Evolutionary conservation across 306 rosid genomes (phyloP).

Genomic region (Rosa persica): DNA sequence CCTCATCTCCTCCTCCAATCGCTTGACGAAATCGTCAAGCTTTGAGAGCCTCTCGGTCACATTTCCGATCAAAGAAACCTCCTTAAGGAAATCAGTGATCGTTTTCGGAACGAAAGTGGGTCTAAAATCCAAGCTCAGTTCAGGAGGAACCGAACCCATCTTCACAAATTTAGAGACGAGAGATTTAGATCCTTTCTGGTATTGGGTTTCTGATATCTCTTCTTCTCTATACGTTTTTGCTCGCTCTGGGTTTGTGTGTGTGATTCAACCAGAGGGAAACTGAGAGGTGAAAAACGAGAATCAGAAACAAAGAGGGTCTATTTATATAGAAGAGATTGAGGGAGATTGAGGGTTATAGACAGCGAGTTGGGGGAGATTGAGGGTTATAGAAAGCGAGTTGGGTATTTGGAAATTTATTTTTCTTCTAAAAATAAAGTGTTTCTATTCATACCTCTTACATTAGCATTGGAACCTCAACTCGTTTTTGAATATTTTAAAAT

Average conservation of each 20-base stretch:
- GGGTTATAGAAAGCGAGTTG: too few species aligned
- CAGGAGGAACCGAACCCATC: conserved; percentile 78
- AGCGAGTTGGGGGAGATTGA: too few species aligned
- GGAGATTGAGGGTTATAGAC: conserved; percentile 14
- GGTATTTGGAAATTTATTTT: background rate
- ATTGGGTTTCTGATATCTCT: background rate
- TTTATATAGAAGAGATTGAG: conserved; percentile 2
- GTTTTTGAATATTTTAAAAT: too few species aligned
- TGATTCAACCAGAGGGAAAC: conserved; percentile 1
- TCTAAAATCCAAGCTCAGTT: conserved; percentile 77
- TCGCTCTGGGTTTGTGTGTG: background rate
- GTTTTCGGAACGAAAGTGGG: conserved; percentile 68
- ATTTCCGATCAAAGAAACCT: conserved; percentile 40
- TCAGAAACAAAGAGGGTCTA: conserved; percentile 14
- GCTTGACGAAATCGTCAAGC: conserved; percentile 47
- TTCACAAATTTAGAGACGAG: conserved; percentile 4
- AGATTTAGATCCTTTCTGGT: background rate
- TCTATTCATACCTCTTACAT: too few species aligned
- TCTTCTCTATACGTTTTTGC: background rate
- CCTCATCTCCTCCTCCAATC: conserved; percentile 68
- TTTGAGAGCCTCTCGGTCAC: conserved; percentile 38
- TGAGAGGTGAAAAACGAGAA: conserved; percentile 1
- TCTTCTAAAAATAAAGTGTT: background rate
- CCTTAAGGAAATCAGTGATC: conserved; percentile 59
- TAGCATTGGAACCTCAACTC: too few species aligned